These are phyloP conservation scores for Jamesozyma hellenica DNA, from an alignment of 805 yeast genomes.

Conservation along the genomic window DNA sequence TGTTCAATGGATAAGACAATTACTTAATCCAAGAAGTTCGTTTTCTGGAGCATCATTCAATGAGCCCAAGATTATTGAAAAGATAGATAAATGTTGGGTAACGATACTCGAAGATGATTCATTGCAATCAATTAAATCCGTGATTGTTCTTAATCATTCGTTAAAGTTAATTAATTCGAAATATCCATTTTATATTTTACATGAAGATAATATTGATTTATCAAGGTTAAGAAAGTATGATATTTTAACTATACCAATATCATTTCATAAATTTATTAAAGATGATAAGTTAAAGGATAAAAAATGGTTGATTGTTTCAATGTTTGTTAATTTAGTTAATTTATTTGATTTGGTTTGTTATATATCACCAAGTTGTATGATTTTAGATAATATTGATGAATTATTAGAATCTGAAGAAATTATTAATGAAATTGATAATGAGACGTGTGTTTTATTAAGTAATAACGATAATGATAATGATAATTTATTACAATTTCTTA, in stretches of 20 bases:
- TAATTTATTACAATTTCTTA: conserved; percentile 13
- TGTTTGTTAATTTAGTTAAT: conserved; percentile 17
- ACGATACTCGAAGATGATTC: conserved; percentile 19
- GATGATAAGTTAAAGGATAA: not conserved
- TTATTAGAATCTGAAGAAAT: conserved; percentile 19
- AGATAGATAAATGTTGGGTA: conserved; percentile 19
- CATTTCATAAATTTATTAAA: conserved; percentile 2
- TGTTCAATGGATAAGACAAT: conserved; percentile 26
- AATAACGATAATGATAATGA: conserved; percentile 10
- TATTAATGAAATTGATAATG: conserved; percentile 27
- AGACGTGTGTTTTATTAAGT: conserved; percentile 28
- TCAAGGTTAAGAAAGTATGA: conserved; percentile 6
- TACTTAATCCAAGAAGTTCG: conserved; percentile 29
- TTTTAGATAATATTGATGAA: conserved; percentile 25
- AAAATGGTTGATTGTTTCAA: conserved; percentile 12
- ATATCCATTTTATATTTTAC: conserved; percentile 19
- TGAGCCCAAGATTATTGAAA: conserved; percentile 9
- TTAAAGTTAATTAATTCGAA: conserved; percentile 15
- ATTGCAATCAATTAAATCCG: conserved; percentile 14
- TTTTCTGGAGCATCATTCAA: conserved; percentile 23
- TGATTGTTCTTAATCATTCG: conserved; percentile 21
- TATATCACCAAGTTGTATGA: conserved; percentile 24
- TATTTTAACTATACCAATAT: conserved; percentile 5
- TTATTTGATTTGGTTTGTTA: conserved; percentile 24
- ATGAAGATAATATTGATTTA: conserved; percentile 12